Base-by-base conservation (phyloP, 2,329 filamentous ascomycete species). In the Aspergillus unguis region DNA sequence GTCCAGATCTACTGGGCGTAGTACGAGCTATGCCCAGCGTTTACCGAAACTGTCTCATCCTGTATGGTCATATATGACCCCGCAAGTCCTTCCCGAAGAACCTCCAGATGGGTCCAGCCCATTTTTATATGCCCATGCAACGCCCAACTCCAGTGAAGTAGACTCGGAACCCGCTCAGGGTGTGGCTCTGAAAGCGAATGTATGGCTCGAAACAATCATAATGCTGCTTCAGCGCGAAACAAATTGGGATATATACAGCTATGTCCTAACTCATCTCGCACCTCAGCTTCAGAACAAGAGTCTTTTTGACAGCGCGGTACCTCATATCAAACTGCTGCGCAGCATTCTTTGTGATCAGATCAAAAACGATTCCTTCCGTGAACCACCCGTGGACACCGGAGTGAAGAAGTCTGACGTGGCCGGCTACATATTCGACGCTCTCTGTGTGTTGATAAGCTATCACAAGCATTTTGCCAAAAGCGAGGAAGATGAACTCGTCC, bases 221-320 rank as follows among this genome's bases (percentile, higher is more conserved):
- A 78, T 79, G n/a, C 75, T 94, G n/a, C 74, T 95, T 40, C 84
- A 87, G 58, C 80, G 85, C 50, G 87, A 86, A 37, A 82, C 84
- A 44, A 86, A 94, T 56, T 97, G 92, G 92, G 91, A 97, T 67
- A 77, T 95, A 1, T 96, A 95, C 76, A 92, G 90, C 70, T 96
- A 92, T 66, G 82, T 92, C 17, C 77, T 99, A 29, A 88, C 90
- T 5, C 89, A 96, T 68, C 76, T 96, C 7, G 88, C 90, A 1
- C 87, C 89, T 28, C 92, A 97, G 63, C 78, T 99, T 25, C 88
- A 86, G 69, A 99, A 99, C 62, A 90, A 94, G 65, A 86, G 89
- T 9, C 78, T 97, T 10, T 96, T 96, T 67, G 80, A 80, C 55
- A 85, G 81, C 48, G 84, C 89, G 5, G 84, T 89, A 35, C 79